phyloP scores from a whole-genome alignment of 495 filamentous ascomycete genomes.

The Tirmania nivea region DNA sequence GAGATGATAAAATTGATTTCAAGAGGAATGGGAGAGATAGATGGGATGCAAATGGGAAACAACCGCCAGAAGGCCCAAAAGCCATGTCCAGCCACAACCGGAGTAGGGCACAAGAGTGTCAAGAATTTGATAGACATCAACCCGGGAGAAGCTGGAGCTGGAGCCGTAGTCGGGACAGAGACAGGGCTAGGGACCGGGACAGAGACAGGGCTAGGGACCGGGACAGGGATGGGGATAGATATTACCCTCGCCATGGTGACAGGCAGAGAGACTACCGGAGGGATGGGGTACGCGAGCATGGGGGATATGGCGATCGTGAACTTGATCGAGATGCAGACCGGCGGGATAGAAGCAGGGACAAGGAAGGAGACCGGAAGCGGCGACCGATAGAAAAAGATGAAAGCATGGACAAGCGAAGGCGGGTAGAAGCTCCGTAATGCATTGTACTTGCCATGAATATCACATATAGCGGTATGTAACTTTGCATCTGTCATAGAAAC shows the following conservation, averaged over 20 bases:
- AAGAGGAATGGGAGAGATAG: slow-evolving; percentile 3
- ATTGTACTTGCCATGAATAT: no score
- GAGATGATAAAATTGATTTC: slow-evolving; percentile 11
- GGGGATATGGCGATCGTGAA: background rate
- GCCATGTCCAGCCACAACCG: slow-evolving; percentile 3
- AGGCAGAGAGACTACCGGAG: slow-evolving; percentile 1
- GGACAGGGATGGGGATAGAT: slow-evolving; percentile 18
- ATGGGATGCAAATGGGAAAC: slow-evolving; percentile 3
- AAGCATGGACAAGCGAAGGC: slow-evolving; percentile 40
- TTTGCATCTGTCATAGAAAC: no score
- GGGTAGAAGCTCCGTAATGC: slow-evolving; percentile 24
- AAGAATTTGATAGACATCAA: background rate
- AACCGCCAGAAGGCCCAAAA: slow-evolving; percentile 10
- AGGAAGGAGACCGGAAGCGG: slow-evolving; percentile 10
- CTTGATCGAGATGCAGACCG: background rate
- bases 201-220: slow-evolving; percentile 13
- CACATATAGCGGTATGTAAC: no score
- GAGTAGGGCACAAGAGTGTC: slow-evolving; percentile 1
- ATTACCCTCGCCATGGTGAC: slow-evolving; percentile 13
- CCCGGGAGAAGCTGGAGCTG: background rate
- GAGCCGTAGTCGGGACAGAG: slow-evolving; percentile 10
- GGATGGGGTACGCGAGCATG: background rate
- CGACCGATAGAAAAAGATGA: slow-evolving; percentile 24
- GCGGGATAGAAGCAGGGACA: slow-evolving; percentile 15
- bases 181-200: slow-evolving; percentile 14